These are phyloP conservation scores for Ilyonectria sp. DNA, from an alignment of 2,329 filamentous ascomycete species.

Conservation along the genomic window DNA sequence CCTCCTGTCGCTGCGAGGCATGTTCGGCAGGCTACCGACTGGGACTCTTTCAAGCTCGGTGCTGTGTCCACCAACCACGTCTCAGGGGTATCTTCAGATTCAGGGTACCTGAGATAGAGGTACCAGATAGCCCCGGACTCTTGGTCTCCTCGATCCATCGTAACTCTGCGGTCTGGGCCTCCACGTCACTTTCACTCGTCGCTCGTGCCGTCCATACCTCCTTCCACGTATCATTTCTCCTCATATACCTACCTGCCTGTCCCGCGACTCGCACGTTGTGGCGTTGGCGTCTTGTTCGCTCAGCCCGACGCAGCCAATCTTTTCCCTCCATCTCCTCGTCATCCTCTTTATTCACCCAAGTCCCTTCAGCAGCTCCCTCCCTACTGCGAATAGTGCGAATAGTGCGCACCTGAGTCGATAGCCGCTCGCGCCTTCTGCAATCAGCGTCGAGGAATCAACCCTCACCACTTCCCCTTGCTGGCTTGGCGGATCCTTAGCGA, in stretches of 20 bases:
- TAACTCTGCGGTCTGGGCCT: slow-evolving; percentile 11
- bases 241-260: not conserved
- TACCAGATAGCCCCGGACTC: slow-evolving; percentile 5
- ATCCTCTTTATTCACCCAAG: not conserved
- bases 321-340: not conserved
- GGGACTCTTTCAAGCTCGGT: not conserved
- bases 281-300: not conserved
- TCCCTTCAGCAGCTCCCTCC: not conserved
- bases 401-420: not conserved
- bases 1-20: not conserved
- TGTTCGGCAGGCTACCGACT: not conserved
- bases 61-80: not conserved
- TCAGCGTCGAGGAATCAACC: not conserved
- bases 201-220: slow-evolving; percentile 8
- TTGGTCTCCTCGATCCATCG: slow-evolving; percentile 17
- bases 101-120: slow-evolving; percentile 21
- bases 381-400: not conserved
- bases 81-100: slow-evolving; percentile 25
- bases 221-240: slow-evolving; percentile 18
- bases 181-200: slow-evolving; percentile 14
- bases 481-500: slow-evolving; percentile 32
- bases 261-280: not conserved
- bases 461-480: slow-evolving; percentile 9
- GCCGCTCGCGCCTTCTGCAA: not conserved
- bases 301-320: not conserved